A percentile compares a stretch with the other conserved stretches of the same genome.
Evolutionary conservation across 768 basidiomycete species (phyloP).

Genomic region (Kockovaella imperatae): DNA sequence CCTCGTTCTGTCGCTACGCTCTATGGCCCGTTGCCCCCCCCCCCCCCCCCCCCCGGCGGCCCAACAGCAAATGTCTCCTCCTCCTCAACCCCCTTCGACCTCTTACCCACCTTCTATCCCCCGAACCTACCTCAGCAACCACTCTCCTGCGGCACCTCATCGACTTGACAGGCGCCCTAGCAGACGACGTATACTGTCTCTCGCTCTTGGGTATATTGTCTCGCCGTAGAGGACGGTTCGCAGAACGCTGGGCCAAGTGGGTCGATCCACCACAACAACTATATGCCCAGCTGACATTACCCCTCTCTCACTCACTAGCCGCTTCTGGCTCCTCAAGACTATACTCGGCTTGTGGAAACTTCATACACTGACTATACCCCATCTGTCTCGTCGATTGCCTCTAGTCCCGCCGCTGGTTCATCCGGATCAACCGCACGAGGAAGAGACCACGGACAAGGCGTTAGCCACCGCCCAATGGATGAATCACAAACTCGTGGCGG

Average conservation of each 20-base stretch:
- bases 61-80: constrained; percentile 37
- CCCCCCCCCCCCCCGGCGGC: background rate
- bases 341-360: constrained; percentile 32
- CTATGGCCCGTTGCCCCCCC: background rate
- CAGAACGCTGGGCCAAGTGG: constrained; percentile 38
- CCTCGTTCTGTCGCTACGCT: no score
- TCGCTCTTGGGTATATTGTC: constrained; percentile 25
- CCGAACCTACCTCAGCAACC: constrained; percentile 26
- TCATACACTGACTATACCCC: constrained; percentile 25
- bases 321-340: constrained; percentile 37
- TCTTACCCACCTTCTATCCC: constrained; percentile 32
- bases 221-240: constrained; percentile 12
- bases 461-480: constrained; percentile 28
- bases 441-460: background rate
- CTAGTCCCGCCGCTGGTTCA: background rate
- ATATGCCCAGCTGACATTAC: background rate
- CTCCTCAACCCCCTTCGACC: constrained; percentile 38
- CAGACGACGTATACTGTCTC: constrained; percentile 35
- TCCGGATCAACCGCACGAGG: background rate
- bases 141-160: constrained; percentile 25
- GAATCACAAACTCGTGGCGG: constrained; percentile 28
- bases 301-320: constrained; percentile 13
- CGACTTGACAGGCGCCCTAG: constrained; percentile 24
- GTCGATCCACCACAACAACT: constrained; percentile 2
- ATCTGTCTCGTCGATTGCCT: constrained; percentile 7